These are phyloP conservation scores for Suhomyces bolitotheri DNA, from an alignment of 1,139 yeast genomes.

Conservation along the genomic window DNA sequence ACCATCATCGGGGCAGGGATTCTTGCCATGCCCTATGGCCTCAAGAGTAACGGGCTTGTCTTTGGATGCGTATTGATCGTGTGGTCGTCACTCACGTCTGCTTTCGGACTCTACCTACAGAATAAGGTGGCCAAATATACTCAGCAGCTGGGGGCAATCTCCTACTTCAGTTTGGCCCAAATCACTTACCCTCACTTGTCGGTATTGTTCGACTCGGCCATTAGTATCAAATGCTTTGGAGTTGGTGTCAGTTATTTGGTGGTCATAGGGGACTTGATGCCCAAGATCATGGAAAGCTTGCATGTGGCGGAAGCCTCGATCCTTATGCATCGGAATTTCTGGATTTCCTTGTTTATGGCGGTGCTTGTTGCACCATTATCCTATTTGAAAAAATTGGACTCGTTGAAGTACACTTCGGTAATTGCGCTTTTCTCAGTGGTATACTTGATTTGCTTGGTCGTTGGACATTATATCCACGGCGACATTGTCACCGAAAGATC, in stretches of 20 bases:
- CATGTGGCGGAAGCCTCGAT: conserved; percentile 23
- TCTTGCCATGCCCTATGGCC: conserved; percentile 58
- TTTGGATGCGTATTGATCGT: conserved; percentile 47
- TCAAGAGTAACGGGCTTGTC: conserved; percentile 51
- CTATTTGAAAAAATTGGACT: conserved; percentile 71
- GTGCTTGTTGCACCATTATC: conserved; percentile 71
- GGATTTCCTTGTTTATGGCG: conserved; percentile 66
- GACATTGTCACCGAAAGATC: conserved; percentile 28
- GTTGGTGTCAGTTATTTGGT: conserved; percentile 88
- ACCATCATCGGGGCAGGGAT: conserved; percentile 60
- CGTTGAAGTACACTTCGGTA: conserved; percentile 80
- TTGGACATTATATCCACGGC: conserved; percentile 56
- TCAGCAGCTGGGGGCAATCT: conserved; percentile 49
- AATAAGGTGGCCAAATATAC: conserved; percentile 53
- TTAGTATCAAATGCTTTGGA: conserved; percentile 75
- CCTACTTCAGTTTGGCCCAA: conserved; percentile 54
- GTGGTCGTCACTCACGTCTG: conserved; percentile 51
- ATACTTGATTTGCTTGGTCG: conserved; percentile 73
- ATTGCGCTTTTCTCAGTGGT: conserved; percentile 82
- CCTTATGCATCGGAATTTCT: conserved; percentile 54
- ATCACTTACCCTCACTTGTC: conserved; percentile 54
- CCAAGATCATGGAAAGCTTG: conserved; percentile 60
- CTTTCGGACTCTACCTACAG: conserved; percentile 54
- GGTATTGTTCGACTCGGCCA: conserved; percentile 48
- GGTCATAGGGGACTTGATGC: conserved; percentile 88